Base-by-base conservation (phyloP, 352 stramenopile genomes). In the Globisporangium radiosum region DNA sequence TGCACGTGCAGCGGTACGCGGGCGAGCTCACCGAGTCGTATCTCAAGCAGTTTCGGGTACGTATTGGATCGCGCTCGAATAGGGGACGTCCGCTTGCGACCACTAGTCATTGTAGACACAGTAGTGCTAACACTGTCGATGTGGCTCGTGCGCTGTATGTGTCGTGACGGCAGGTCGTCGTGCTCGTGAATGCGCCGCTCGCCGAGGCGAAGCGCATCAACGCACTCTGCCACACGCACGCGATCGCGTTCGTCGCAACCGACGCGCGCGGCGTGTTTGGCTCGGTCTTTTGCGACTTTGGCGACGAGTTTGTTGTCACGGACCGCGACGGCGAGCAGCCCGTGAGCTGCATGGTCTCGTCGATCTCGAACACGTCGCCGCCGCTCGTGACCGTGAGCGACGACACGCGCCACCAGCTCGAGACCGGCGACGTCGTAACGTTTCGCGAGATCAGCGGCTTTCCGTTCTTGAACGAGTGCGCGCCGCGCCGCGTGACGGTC, bases 261-360 rank as follows among this genome's bases (percentile, higher is more conserved):
- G 81, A 98, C 25, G 74, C 85, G 19, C 86, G 86, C 6, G 96
- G 96, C 19, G 92, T 98, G 13, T 99, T 98, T 78, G 93, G 90
- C 40, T 90, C 85, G 6, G 79, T 98, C 17, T 99, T 99, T 80
- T 99, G 95, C 71, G 97, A 99, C 72, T 99, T 99, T 83, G 97
- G 97, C 7, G 71, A 95, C 25, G 76, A 88, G 14, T 99, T 99
- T 75, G 68, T 97, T 0, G 88, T 98, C 9, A 82, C 77, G 5
- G 97, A 99, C 71, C 87, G 86, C 38, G 90, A 98, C 69, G 96
- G 96, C 45, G 93, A 98, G 60, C 88, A 96, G 61, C 89, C 94
- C 0, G 75, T 94, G 13, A 97, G 76, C 15, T 97, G 83, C 62
- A 92, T 99, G 73, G 85, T 99, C 47, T 84, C 97, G 56, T 97